Base-by-base conservation (phyloP, 2,329 filamentous ascomycete genomes). In the Arachnomyces sp. region DNA sequence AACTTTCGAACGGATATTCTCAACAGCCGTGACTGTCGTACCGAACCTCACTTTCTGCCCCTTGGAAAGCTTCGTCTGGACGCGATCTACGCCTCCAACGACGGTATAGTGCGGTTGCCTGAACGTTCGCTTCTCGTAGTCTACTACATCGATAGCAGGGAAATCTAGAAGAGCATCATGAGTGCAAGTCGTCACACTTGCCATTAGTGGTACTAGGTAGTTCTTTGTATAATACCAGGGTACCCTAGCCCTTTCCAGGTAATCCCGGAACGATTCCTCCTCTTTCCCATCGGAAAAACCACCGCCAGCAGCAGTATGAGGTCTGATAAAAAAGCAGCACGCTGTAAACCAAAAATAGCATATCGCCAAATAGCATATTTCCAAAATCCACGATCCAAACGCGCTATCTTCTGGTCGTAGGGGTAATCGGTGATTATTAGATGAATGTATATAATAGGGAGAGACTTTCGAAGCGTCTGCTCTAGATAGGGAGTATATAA, bases 121-220 rank as follows among this genome's bases (percentile, higher is more conserved):
- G 30, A 70, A 61, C 1, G 71, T 69, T 12, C 55, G 55, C 32
- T 60, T 63, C 49, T 74, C 73, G 52, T 77, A 78, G 9, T 63
- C 65, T 15, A 70, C 61, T 3, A 77, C 42, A 39, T 78, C 75
- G 33, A 61, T 66, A 1, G 75, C 75, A 0, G 75, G 75, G 17
- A 75, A 78, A 0, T 56, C 53, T 1, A 77, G 56, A 2, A 78
- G 53, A 21, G 67, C 63, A 2, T 62, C 56, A 39, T 78, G 75
- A 0, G 73, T 65, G 48, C 74, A 78, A 1, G 74, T 78, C 3
- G 69, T 68, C 5, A 78, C 71, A 43, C 68, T 68, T 36, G 73
- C 71, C 30, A 80, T 63, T 4, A 77, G 58, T 0, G 76, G 76
- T 0, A 78, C 56, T 6, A 80, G 52, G 48, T 78, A 78, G 28